Base-by-base conservation (phyloP, 2,329 filamentous ascomycete species). In the Talaromyces sp. region DNA sequence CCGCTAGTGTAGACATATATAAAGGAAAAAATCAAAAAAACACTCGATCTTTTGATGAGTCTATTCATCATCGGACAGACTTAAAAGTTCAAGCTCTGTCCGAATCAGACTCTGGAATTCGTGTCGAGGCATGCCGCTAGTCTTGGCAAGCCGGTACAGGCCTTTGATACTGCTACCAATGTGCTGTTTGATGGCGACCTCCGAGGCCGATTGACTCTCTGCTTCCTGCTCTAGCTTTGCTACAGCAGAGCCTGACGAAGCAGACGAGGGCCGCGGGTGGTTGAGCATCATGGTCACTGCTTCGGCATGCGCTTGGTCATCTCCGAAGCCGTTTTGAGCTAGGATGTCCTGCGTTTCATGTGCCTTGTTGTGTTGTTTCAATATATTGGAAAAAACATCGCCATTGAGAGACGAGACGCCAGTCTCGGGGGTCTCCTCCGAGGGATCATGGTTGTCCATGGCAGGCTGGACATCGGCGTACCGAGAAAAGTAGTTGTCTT, bases 381-480 rank as follows among this genome's bases (percentile, higher is more conserved):
- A 65, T 62, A 79, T 67, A 51, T 68, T 71, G 44, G 75, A 70
- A 16, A 86, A 70, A 5, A 81, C 73, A 61, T 85, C 76, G 28
- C 85, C 85, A 53, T 82, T 79, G 34, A 87, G 73, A 0, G 84
- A 85, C 5, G 83, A 84, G 18, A 82, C 75, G 14, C 77, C 79
- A 1, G 80, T 70, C 53, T 76, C 74, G 23, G 74, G 70, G 51
- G 79, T 72, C 56, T 83, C 80, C 69, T 87, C 84, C 56, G 83
- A 81, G 16, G 85, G 85, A 66, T 88, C 86, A 67, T 88, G 82
- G 42, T 79, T 80, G 67, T 89, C 86, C 74, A 89, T 78, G 2
- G 85, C 85, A 6, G 86, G 86, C 67, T 89, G 86, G 10, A 89
- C 86, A 63, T 86, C 82, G 47, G 80, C 81, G 68, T 89, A 89